Base-by-base conservation (phyloP, 2,329 filamentous ascomycete genomes). In the Dactylellina leptospora region DNA sequence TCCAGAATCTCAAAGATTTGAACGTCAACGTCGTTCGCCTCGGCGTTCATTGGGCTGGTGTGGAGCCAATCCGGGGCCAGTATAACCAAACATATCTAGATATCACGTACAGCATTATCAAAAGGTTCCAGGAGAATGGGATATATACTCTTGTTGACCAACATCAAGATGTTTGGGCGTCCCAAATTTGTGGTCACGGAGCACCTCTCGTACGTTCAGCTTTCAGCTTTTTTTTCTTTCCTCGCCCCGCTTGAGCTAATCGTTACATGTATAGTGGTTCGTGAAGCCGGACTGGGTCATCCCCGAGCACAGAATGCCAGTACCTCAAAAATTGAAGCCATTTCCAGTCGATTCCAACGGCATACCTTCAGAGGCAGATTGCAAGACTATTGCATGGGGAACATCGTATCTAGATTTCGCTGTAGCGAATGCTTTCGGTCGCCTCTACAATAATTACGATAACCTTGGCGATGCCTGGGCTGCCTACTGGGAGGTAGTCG, bases 1-100 rank as follows among this genome's bases (percentile, higher is more conserved):
- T 73, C 27, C 47, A 73, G 33, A 61, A 50, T 23, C 28, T 73
- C 2, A 73, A 73, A 23, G 61, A 73, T 4, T 4, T 73, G n/a
- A 73, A 73, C 18, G 42, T 73, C 5, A 73, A 73, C 22, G 56
- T 51, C 18, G 69, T 73, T n/a, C 61, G 69, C 2, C 28, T 73
- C 10, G 68, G 69, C 27, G 69, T 73, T 1, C 69, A 73, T 18
- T 73, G 69, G 69, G 60, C 69, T 36, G 69, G 69, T 4, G 69
- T 73, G 6, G 69, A 73, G 18, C 69, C 69, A 4, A 33, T 68
- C 11, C 61, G 69, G 5, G 69, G 69, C 13, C 18, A 61, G 16
- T 73, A 73, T 27, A 73, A 73, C 30, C 69, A 73, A 38, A 73
- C 69, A 8, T 73, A 73, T 27, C 13, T 73, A 11, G 69, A 73